phyloP scores from a whole-genome alignment of 257 asterid species.

The Solanum appendiculatum region DNA sequence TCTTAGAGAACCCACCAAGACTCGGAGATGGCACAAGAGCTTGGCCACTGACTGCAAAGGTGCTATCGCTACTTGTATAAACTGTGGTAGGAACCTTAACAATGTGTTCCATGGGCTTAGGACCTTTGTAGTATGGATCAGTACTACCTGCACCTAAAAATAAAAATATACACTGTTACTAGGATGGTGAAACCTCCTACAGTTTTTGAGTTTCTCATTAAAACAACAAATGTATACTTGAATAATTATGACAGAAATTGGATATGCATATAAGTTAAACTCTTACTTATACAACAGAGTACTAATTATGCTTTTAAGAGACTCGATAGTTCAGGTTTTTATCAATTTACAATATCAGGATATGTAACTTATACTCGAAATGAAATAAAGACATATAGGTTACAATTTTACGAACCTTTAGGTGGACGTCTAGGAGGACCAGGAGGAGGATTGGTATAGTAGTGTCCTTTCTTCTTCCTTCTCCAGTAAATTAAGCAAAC shows the following conservation, averaged over 20 bases:
- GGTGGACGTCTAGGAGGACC: conserved; percentile 8
- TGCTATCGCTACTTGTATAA: conserved; percentile 8
- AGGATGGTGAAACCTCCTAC: background rate
- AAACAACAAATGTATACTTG: background rate
- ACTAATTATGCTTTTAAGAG: background rate
- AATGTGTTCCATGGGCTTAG: conserved; percentile 15
- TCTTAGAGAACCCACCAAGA: conserved; percentile 31
- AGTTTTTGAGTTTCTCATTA: background rate
- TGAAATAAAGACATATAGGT: background rate
- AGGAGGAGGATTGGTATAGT: conserved; percentile 5
- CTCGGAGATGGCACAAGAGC: conserved; percentile 18
- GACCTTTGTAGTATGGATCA: conserved; percentile 16
- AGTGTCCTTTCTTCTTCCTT: conserved; percentile 21
- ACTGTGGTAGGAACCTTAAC: conserved; percentile 18
- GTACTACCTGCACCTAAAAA: background rate
- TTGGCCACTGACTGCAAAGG: conserved; percentile 24
- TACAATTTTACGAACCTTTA: conserved; percentile 9
- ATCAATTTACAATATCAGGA: background rate
- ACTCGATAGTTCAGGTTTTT: background rate
- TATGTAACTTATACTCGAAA: background rate
- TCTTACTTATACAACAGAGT: background rate
- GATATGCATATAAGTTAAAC: background rate
- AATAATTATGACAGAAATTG: background rate
- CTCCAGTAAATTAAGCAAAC: conserved; percentile 16
- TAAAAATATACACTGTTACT: background rate